Conservation (phyloP, 2,329 filamentous ascomycete genomes). For the Penicillium sp. region DNA sequence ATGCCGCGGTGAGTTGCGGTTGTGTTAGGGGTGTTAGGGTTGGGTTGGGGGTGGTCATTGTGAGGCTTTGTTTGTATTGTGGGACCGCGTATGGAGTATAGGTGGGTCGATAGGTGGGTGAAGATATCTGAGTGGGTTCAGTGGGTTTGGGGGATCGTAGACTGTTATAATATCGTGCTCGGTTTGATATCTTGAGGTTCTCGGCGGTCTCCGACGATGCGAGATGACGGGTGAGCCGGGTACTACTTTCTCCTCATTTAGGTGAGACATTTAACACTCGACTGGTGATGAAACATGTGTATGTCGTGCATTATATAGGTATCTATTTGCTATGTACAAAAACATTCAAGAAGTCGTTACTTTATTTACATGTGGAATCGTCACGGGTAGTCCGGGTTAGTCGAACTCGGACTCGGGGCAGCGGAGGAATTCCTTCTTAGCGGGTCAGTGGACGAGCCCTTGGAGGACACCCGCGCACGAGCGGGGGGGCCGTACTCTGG, state of each 20-base stretch:
- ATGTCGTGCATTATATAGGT: slow-evolving; percentile 5
- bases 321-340: slow-evolving; percentile 1
- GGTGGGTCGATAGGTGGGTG: not conserved
- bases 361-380: slow-evolving; percentile 9
- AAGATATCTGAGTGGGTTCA: not conserved
- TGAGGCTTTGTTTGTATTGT: not conserved
- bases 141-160: not conserved
- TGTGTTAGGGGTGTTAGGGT: slow-evolving; percentile 25
- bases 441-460: slow-evolving; percentile 11
- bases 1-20: slow-evolving; percentile 35
- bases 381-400: slow-evolving; percentile 4
- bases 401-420: slow-evolving; percentile 4
- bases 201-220: slow-evolving; percentile 16
- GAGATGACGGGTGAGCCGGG: slow-evolving; percentile 3
- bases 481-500: slow-evolving; percentile 2
- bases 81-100: not conserved
- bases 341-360: not conserved
- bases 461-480: slow-evolving; percentile 6
- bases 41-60: not conserved
- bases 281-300: not conserved
- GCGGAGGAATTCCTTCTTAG: slow-evolving; percentile 5
- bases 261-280: not conserved
- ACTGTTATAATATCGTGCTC: not conserved
- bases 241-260: slow-evolving; percentile 5
- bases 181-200: not conserved